Evolutionary conservation across 2,329 filamentous ascomycete species (phyloP).

Genomic region (Xylaria sp.): DNA sequence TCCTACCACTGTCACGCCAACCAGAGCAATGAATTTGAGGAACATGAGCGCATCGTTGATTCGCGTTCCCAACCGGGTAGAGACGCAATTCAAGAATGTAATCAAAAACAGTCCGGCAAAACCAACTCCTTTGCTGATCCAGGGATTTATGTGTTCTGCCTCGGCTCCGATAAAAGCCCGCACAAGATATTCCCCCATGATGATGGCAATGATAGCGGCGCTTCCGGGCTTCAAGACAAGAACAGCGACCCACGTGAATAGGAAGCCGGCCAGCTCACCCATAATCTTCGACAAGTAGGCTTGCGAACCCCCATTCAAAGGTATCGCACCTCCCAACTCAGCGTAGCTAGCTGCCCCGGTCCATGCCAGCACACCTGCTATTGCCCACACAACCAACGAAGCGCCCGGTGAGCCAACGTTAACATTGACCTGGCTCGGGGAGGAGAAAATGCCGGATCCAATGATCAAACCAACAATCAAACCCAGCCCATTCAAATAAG

Average conservation of each 20-base stretch:
- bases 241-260: conserved; percentile 96
- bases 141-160: conserved; percentile 77
- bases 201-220: conserved; percentile 93
- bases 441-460: conserved; percentile 95
- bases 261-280: conserved; percentile 87
- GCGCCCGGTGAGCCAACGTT: conserved; percentile 92
- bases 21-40: conserved; percentile 88
- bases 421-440: conserved; percentile 87
- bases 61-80: conserved; percentile 84
- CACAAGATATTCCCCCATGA: conserved; percentile 98
- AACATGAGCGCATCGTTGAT: conserved; percentile 96
- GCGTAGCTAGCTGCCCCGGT: conserved; percentile 95
- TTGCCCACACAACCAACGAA: conserved; percentile 85
- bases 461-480: conserved; percentile 93
- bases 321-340: conserved; percentile 93
- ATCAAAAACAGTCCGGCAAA: conserved; percentile 76
- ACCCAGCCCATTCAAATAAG: conserved; percentile 90
- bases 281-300: conserved; percentile 96
- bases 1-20: conserved; percentile 85
- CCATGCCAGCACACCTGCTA: conserved; percentile 93
- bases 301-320: conserved; percentile 91
- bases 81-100: conserved; percentile 87
- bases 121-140: conserved; percentile 90
- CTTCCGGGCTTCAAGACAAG: conserved; percentile 92
- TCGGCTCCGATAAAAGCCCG: conserved; percentile 86